Conservation (phyloP, 495 filamentous ascomycete genomes). For the Chaetomium fimeti region DNA sequence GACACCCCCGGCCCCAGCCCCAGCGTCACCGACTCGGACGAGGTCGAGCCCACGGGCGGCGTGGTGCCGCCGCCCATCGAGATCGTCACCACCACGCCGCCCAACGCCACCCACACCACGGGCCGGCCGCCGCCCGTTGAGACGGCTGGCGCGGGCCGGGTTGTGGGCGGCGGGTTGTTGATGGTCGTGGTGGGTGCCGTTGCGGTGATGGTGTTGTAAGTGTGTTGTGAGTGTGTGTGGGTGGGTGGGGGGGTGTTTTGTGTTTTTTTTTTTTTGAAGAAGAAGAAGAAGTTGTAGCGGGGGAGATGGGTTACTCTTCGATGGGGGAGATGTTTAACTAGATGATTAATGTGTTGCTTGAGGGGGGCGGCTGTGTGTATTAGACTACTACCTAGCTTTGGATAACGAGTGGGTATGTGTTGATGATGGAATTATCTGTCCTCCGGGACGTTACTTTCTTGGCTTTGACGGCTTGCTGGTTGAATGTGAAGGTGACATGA, state of each 20-base stretch:
- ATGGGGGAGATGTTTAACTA: slow-evolving; percentile 5
- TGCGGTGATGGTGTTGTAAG: slow-evolving; percentile 12
- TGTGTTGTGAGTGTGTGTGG: background rate
- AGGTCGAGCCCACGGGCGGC: background rate
- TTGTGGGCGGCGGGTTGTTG: slow-evolving; percentile 2
- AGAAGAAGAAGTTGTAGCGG: too few species aligned
- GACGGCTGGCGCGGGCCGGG: slow-evolving; percentile 13
- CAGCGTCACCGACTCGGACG: background rate
- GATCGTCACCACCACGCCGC: background rate
- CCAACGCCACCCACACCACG: background rate
- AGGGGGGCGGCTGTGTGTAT: background rate
- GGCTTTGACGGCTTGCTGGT: background rate
- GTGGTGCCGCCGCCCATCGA: slow-evolving; percentile 17
- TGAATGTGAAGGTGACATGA: background rate
- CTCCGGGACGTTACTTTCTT: slow-evolving; percentile 2
- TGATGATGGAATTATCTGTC: slow-evolving; percentile 4
- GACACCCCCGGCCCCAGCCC: background rate
- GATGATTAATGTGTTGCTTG: background rate
- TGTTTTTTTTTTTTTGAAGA: background rate
- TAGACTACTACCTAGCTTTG: background rate
- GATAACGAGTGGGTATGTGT: background rate
- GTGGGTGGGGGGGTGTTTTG: background rate
- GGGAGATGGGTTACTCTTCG: background rate
- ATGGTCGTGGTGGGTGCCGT: background rate
- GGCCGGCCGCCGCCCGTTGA: background rate